Percentiles rank a stretch among this genome's conserved stretches.
phyloP scores from a whole-genome alignment of 495 filamentous ascomycete species.

The Aspergillus nidulans region DNA sequence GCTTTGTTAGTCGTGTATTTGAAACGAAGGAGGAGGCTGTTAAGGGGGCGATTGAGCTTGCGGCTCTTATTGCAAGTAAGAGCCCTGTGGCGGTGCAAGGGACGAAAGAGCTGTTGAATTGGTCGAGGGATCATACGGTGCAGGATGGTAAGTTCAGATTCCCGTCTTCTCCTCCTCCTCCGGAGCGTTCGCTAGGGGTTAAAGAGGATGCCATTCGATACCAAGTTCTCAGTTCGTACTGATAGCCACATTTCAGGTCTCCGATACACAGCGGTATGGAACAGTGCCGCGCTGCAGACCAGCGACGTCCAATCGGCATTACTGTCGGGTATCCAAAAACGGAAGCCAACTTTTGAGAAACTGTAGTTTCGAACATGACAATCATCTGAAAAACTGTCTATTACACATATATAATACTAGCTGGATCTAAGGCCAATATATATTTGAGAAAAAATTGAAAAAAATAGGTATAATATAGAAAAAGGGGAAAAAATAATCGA shows the following conservation, averaged over 20 bases:
- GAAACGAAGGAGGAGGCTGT: slow-evolving; percentile 60
- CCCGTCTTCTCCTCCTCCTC: neutral
- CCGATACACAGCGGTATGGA: slow-evolving; percentile 84
- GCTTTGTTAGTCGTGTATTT: slow-evolving; percentile 78
- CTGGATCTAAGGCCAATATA: too few relatives aligned
- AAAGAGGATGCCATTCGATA: neutral
- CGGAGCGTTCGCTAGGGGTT: neutral
- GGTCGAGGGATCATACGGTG: slow-evolving; percentile 70
- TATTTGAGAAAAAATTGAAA: too few relatives aligned
- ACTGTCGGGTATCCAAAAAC: slow-evolving; percentile 71
- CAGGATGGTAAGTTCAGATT: slow-evolving; percentile 59
- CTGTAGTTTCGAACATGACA: slow-evolving; percentile 51
- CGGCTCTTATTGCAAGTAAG: slow-evolving; percentile 66
- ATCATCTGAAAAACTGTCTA: too few relatives aligned
- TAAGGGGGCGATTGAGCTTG: slow-evolving; percentile 60
- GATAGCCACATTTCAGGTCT: slow-evolving; percentile 47
- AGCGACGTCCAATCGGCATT: slow-evolving; percentile 71
- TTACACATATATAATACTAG: too few relatives aligned
- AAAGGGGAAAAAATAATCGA: slow-evolving; percentile 1
- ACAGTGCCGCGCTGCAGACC: slow-evolving; percentile 75
- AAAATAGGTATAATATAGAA: neutral
- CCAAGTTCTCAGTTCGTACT: neutral
- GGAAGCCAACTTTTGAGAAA: slow-evolving; percentile 81
- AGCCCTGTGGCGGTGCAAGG: slow-evolving; percentile 89
- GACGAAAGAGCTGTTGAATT: slow-evolving; percentile 91